Percentiles rank a stretch among this genome's conserved stretches.
Conservation (phyloP, 129 eudicot genomes). For the Lonicera japonica region DNA sequence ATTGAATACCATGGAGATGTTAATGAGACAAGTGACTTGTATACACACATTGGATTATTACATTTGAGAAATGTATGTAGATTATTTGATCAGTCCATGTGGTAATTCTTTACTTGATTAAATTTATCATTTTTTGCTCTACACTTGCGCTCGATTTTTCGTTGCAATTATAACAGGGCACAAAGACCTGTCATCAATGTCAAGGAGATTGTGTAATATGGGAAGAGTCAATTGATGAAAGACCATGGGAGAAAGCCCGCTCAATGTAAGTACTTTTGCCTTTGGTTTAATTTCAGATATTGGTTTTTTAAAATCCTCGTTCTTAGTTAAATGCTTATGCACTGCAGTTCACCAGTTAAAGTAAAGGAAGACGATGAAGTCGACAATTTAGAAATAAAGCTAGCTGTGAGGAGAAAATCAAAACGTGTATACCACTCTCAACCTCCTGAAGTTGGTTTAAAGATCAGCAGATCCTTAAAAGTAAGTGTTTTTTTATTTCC, state of each 20-base stretch:
- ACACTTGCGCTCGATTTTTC: background rate
- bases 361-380: constrained; percentile 98
- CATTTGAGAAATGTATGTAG: background rate
- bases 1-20: background rate
- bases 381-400: constrained; percentile 74
- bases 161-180: constrained; percentile 50
- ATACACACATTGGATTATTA: background rate
- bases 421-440: constrained; percentile 71
- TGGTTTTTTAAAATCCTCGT: background rate
- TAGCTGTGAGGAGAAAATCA: constrained; percentile 48
- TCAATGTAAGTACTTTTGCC: constrained; percentile 51
- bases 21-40: background rate
- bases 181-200: constrained; percentile 69
- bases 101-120: background rate
- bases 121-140: constrained; percentile 1
- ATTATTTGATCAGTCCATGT: background rate
- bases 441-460: constrained; percentile 68
- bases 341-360: constrained; percentile 76
- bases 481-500: constrained; percentile 59
- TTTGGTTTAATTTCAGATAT: constrained; percentile 13
- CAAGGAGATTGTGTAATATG: constrained; percentile 90
- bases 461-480: constrained; percentile 87
- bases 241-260: constrained; percentile 98
- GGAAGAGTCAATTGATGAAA: constrained; percentile 96
- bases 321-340: constrained; percentile 2